These are phyloP conservation scores for Diutina pseudorugosa DNA, from an alignment of 1,139 yeast genomes.

Conservation along the genomic window DNA sequence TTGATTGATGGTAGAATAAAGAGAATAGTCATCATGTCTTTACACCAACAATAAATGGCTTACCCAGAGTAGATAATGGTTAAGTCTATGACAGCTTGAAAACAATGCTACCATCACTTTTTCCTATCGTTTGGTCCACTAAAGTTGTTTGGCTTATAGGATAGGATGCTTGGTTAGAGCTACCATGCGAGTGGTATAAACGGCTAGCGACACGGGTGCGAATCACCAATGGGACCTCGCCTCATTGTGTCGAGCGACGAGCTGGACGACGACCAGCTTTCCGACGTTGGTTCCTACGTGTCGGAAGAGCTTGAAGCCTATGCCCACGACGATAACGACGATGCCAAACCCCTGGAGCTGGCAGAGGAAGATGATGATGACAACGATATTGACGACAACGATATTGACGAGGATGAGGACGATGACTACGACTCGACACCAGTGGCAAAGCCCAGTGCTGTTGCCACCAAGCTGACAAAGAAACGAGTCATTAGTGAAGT, in stretches of 20 bases:
- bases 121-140: no score
- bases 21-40: no score
- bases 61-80: no score
- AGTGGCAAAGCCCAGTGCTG: not conserved
- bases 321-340: slow-evolving; percentile 21
- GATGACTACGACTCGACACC: slow-evolving; percentile 9
- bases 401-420: slow-evolving; percentile 9
- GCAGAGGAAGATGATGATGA: slow-evolving; percentile 15
- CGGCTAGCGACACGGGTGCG: no score
- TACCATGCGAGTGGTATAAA: no score
- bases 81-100: no score
- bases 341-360: slow-evolving; percentile 14
- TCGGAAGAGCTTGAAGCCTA: not conserved
- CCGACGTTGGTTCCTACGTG: slow-evolving; percentile 1
- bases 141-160: no score
- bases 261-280: not conserved
- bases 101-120: no score
- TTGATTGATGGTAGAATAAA: no score
- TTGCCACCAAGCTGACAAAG: not conserved
- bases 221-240: slow-evolving; percentile 3
- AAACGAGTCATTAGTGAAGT: slow-evolving; percentile 5
- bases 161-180: no score
- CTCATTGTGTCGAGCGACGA: not conserved
- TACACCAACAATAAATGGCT: no score
- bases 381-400: slow-evolving; percentile 7